Evolutionary conservation across 2,329 filamentous ascomycete species (phyloP).

Genomic region (Zelopaecilomyces penicillatus): DNA sequence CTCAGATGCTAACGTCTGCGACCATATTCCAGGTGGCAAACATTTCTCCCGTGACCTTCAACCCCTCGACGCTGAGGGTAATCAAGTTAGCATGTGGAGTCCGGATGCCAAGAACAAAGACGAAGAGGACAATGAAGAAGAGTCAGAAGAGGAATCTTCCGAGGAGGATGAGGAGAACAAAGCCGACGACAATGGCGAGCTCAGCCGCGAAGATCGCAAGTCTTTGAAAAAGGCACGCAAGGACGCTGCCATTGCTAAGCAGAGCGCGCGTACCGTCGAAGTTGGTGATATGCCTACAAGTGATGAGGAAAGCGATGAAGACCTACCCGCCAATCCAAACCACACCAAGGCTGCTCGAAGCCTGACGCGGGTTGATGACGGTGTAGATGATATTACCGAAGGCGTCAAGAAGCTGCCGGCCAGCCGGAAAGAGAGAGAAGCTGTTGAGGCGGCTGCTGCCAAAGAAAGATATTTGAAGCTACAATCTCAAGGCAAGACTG

Average conservation of each 20-base stretch:
- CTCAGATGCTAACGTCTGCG: slow-evolving; percentile 3
- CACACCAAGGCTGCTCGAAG: slow-evolving; percentile 68
- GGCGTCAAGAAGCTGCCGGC: slow-evolving; percentile 45
- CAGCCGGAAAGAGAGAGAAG: slow-evolving; percentile 56
- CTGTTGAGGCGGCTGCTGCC: slow-evolving; percentile 76
- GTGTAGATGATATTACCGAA: slow-evolving; percentile 43
- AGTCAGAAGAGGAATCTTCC: slow-evolving; percentile 43
- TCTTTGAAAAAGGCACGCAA: slow-evolving; percentile 85
- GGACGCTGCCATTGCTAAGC: slow-evolving; percentile 73
- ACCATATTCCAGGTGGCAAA: slow-evolving; percentile 62
- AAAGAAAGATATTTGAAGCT: slow-evolving; percentile 87
- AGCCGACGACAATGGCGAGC: slow-evolving; percentile 35
- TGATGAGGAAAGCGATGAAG: slow-evolving; percentile 52
- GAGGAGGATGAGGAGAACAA: slow-evolving; percentile 44
- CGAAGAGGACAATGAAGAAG: slow-evolving; percentile 44
- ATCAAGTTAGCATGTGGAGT: slow-evolving; percentile 82
- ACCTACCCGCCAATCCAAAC: slow-evolving; percentile 85
- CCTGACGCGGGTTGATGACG: slow-evolving; percentile 34
- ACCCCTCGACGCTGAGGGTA: slow-evolving; percentile 82
- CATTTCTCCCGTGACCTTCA: slow-evolving; percentile 89
- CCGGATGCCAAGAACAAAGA: slow-evolving; percentile 42
- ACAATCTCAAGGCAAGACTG: slow-evolving; percentile 91
- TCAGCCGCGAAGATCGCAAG: slow-evolving; percentile 77
- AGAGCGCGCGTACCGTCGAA: slow-evolving; percentile 62
- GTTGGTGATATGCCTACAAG: slow-evolving; percentile 78